A percentile compares a stretch with the other conserved stretches of the same genome.
These are phyloP conservation scores for Phlyctochytrium bullatum DNA, from an alignment of 192 early-diverging fungal species.

Conservation along the genomic window DNA sequence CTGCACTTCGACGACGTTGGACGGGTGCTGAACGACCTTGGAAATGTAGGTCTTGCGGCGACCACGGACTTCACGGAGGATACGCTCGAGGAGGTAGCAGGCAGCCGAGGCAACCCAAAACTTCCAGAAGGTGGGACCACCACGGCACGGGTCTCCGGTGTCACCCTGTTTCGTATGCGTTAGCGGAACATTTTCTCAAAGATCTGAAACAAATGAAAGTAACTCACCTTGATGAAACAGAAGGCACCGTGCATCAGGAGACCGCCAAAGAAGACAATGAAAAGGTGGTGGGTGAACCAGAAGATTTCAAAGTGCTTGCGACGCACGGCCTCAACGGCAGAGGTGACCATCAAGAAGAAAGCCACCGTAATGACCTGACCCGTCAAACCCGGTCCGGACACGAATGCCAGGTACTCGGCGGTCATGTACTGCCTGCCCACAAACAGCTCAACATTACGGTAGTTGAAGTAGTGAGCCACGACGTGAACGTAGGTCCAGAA, in stretches of 20 bases:
- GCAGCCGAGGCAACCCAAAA: slow-evolving; percentile 69
- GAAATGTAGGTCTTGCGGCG: slow-evolving; percentile 65
- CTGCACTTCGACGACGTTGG: slow-evolving; percentile 79
- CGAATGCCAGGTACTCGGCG: slow-evolving; percentile 49
- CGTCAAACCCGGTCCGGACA: slow-evolving; percentile 75
- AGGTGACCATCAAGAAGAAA: slow-evolving; percentile 77
- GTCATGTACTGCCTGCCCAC: slow-evolving; percentile 31
- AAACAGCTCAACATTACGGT: slow-evolving; percentile 51
- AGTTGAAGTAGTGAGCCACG: slow-evolving; percentile 78
- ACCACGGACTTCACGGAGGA: slow-evolving; percentile 69
- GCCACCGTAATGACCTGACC: slow-evolving; percentile 73
- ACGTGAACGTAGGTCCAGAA: slow-evolving; percentile 73
- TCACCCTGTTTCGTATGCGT: slow-evolving; percentile 23
- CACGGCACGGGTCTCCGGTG: slow-evolving; percentile 53
- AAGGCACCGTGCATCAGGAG: slow-evolving; percentile 79
- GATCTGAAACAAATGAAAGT: slow-evolving; percentile 5
- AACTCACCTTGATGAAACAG: slow-evolving; percentile 71
- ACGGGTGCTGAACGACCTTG: slow-evolving; percentile 81
- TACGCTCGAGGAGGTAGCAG: slow-evolving; percentile 69
- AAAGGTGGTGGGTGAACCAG: slow-evolving; percentile 86
- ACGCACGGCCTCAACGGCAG: slow-evolving; percentile 58
- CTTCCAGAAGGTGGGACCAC: slow-evolving; percentile 78
- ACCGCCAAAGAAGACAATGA: slow-evolving; percentile 79
- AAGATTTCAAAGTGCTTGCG: slow-evolving; percentile 75
- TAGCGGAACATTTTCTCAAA: neutral